Conservation (phyloP, 225 moss, liverwort and hornwort species). For the Ulota crispa region DNA sequence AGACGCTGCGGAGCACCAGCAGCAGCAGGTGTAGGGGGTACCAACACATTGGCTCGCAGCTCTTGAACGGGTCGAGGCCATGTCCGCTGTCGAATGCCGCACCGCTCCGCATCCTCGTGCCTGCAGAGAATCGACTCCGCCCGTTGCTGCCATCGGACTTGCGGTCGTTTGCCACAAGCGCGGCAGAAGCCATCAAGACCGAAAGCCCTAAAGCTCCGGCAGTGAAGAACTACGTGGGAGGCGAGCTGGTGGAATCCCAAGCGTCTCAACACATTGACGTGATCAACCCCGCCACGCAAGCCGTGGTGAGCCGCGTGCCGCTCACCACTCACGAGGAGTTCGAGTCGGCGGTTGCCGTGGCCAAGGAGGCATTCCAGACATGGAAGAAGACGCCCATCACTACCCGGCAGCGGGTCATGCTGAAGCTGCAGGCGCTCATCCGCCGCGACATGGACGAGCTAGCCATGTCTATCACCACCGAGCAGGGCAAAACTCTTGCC, state of each 20-base stretch:
- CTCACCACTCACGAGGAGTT: conserved; percentile 72
- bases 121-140: neutral
- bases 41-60: conserved; percentile 27
- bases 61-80: conserved; percentile 28
- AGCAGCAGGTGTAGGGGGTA: conserved; percentile 33
- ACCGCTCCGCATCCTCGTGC: neutral
- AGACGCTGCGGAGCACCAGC: conserved; percentile 38
- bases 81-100: conserved; percentile 22
- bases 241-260: conserved; percentile 69
- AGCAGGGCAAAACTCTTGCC: conserved; percentile 92
- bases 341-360: conserved; percentile 69
- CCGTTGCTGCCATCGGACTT: neutral
- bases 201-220: conserved; percentile 41
- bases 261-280: conserved; percentile 73
- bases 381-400: conserved; percentile 88
- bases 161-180: conserved; percentile 37
- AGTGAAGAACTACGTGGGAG: conserved; percentile 81
- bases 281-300: conserved; percentile 90
- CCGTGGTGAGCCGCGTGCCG: conserved; percentile 72
- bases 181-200: conserved; percentile 36
- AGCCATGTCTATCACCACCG: conserved; percentile 73
- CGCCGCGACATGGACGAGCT: conserved; percentile 93
- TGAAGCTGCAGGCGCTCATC: conserved; percentile 95
- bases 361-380: conserved; percentile 73
- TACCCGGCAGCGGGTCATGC: conserved; percentile 82